Percentiles rank a stretch among this genome's conserved stretches.
phyloP scores from a whole-genome alignment of 768 basidiomycete genomes.

The Mycena haematopus region DNA sequence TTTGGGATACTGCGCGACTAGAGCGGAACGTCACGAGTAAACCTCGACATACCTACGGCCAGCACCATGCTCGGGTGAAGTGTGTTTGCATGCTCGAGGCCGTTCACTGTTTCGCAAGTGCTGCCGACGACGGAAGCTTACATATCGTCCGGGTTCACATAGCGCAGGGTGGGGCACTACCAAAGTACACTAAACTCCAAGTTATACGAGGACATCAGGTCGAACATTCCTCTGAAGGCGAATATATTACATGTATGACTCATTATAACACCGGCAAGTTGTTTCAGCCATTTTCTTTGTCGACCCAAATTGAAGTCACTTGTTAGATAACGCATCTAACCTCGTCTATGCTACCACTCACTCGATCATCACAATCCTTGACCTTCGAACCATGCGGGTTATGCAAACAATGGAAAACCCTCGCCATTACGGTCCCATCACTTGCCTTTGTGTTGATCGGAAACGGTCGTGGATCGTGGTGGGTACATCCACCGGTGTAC shows the following conservation, averaged over 20 bases:
- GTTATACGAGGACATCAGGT: conserved; percentile 82
- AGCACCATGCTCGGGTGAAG: conserved; percentile 71
- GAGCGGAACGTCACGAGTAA: conserved; percentile 94
- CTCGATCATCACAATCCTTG: conserved; percentile 75
- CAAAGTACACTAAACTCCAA: conserved; percentile 84
- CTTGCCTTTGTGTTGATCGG: conserved; percentile 82
- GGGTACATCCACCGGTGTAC: conserved; percentile 83
- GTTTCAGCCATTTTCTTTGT: background rate
- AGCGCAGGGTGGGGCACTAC: conserved; percentile 67
- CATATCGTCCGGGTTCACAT: conserved; percentile 86
- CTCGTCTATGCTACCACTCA: conserved; percentile 88
- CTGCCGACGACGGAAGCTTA: conserved; percentile 83
- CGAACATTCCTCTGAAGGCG: conserved; percentile 60
- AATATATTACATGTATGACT: conserved; percentile 83
- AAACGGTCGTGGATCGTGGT: conserved; percentile 89
- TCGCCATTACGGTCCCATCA: conserved; percentile 85
- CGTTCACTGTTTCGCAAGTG: conserved; percentile 88
- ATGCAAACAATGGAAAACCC: conserved; percentile 84
- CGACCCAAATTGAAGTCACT: background rate
- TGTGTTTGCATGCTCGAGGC: conserved; percentile 84
- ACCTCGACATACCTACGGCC: conserved; percentile 72
- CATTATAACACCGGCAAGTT: conserved; percentile 80
- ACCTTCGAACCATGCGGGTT: conserved; percentile 84
- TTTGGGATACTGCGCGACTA: conserved; percentile 92
- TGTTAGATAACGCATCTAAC: conserved; percentile 71